Conservation (phyloP, 176 grass and related monocot genomes). For the Triticum timopheevii region DNA sequence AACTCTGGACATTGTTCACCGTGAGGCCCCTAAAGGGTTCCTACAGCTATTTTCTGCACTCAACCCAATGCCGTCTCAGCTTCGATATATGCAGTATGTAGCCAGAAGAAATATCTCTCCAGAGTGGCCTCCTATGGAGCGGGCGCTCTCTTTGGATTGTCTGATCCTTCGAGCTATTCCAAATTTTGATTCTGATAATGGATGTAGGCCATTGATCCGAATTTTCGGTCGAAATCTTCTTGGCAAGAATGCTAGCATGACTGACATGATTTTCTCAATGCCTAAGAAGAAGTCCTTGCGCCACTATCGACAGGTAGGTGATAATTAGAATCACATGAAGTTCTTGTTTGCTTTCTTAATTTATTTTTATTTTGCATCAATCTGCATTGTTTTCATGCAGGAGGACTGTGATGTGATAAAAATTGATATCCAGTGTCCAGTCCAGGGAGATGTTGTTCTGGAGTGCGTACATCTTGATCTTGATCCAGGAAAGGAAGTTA, state of each 20-base stretch:
- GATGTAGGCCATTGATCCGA: constrained; percentile 83
- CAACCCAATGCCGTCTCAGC: constrained; percentile 93
- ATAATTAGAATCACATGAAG: constrained; percentile 13
- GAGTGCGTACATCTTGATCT: constrained; percentile 98
- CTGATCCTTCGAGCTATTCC: constrained; percentile 95
- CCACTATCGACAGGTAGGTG: constrained; percentile 78
- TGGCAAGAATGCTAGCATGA: constrained; percentile 51
- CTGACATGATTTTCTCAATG: constrained; percentile 80
- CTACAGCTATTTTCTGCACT: constrained; percentile 90
- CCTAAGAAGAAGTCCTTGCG: constrained; percentile 87
- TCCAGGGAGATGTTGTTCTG: constrained; percentile 97
- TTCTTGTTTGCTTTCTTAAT: constrained; percentile 35
- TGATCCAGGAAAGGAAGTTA: constrained; percentile 92
- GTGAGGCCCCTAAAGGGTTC: constrained; percentile 93
- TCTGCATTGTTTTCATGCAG: constrained; percentile 46
- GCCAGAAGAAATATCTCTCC: constrained; percentile 90
- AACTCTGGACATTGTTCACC: constrained; percentile 86
- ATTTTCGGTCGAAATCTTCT: constrained; percentile 86
- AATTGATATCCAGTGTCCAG: constrained; percentile 97
- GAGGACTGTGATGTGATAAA: constrained; percentile 95
- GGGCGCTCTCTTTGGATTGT: constrained; percentile 91
- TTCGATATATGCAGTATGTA: constrained; percentile 93
- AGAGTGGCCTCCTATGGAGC: constrained; percentile 88
- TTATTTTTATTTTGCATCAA: neutral
- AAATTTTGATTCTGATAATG: constrained; percentile 85